Evolutionary conservation across 2,329 filamentous ascomycete species (phyloP), one percentile per base, ranked within the genome.

Genomic region (Magnaporthiopsis rhizophila): DNA sequence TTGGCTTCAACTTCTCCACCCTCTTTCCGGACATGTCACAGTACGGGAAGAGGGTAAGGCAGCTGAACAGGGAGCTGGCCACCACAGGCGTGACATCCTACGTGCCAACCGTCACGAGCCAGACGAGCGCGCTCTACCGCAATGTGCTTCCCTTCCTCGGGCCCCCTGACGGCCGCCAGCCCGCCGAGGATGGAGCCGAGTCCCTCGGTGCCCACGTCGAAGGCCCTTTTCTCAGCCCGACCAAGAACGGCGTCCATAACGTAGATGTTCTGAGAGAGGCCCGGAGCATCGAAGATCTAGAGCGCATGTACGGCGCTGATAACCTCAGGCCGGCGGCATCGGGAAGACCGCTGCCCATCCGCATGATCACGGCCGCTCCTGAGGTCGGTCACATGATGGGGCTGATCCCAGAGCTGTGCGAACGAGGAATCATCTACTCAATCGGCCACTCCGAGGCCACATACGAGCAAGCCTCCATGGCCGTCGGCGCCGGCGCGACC

Each of bases 161-260:
- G 0, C 91, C 91, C 0, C 91, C 89, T 0, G 88, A 88, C 21
- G 73, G 75, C 65, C 71, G 74, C 18, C 84, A 90, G 67, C 74
- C 82, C 62, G 79, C 90, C 45, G 75, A 80, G 57, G 85, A 91
- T 67, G 93, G 93, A 59, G 87, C 91, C 61, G 92, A 97, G 77
- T 95, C 91, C 0, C 84, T 97, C 18, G 93, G 93, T 36, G 92
- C 92, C 3, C 93, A 97, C 72, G 90, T 91, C 73, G 93, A 97
- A 80, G 93, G 93, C 0, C 93, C 93, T 0, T 97, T 97, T 76
- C 81, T 97, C 64, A 91, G 81, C 70, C 88, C 89, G 0, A 85
- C 86, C 60, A 94, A 94, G 74, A 96, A 96, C 72, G 93, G 93
- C 62, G 89, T 96, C 53, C 93, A 97, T 80, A 91, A 90, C 71